These are phyloP conservation scores for Lodderomyces beijingensis DNA, from an alignment of 1,139 yeast species.

Conservation along the genomic window DNA sequence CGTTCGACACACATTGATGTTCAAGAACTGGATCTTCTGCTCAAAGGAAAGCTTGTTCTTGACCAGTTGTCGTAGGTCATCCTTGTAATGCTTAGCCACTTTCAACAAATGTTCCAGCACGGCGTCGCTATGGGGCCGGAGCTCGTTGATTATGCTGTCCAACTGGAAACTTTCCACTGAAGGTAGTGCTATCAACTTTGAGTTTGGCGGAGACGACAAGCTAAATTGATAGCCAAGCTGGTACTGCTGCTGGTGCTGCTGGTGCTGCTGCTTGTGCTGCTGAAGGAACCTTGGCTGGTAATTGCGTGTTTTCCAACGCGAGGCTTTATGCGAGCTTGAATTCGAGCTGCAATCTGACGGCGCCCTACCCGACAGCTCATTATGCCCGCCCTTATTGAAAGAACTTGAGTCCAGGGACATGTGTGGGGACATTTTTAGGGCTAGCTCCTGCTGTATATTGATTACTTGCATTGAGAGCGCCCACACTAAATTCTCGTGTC, in stretches of 20 bases:
- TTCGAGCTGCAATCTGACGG: no score
- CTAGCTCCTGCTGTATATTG: no score
- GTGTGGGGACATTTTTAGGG: no score
- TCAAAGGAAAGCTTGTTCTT: conserved; percentile 32
- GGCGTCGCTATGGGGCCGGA: conserved; percentile 27
- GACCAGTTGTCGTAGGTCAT: conserved; percentile 37
- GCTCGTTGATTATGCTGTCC: conserved; percentile 30
- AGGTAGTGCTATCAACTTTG: conserved; percentile 29
- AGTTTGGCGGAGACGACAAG: no score
- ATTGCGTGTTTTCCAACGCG: no score
- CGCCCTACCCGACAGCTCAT: no score
- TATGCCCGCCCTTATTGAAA: no score
- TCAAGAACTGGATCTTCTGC: conserved; percentile 35
- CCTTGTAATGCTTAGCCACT: conserved; percentile 35
- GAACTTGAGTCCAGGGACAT: no score
- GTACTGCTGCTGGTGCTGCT: conserved; percentile 2
- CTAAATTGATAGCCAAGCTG: conserved; percentile 8
- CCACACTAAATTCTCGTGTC: no score
- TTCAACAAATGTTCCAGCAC: conserved; percentile 29
- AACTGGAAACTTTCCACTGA: conserved; percentile 37
- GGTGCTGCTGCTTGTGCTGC: conserved; percentile 3
- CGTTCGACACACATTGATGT: conserved; percentile 28
- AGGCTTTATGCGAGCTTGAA: no score
- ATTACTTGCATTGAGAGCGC: no score
- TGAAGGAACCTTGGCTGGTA: no score